Percentiles rank a stretch among this genome's conserved stretches.
phyloP scores from a whole-genome alignment of 352 stramenopile genomes.

The Pythium coloratum region DNA sequence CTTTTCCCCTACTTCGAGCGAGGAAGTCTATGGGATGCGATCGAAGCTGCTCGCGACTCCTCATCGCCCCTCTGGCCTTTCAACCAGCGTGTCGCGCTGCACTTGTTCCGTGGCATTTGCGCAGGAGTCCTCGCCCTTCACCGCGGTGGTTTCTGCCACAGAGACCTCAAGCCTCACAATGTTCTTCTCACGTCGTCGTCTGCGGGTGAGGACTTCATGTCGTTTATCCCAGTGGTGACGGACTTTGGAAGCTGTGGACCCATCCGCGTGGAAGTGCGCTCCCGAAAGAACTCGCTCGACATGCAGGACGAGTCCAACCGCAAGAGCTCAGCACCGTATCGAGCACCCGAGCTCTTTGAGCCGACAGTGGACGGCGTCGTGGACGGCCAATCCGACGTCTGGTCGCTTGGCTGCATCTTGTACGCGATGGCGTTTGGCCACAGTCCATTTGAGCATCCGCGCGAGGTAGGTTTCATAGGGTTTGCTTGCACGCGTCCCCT shows the following conservation, averaged over 20 bases:
- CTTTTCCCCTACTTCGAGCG: conserved; percentile 85
- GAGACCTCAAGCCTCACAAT: conserved; percentile 87
- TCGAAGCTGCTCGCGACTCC: conserved; percentile 58
- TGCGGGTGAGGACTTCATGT: conserved; percentile 61
- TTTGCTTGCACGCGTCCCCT: conserved; percentile 10
- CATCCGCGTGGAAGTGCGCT: conserved; percentile 67
- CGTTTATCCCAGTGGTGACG: conserved; percentile 80
- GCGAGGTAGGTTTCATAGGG: conserved; percentile 41
- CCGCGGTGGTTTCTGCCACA: conserved; percentile 77
- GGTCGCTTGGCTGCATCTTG: conserved; percentile 83
- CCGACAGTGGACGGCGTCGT: conserved; percentile 57
- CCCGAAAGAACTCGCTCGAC: conserved; percentile 69
- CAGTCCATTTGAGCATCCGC: conserved; percentile 78
- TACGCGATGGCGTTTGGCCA: conserved; percentile 86
- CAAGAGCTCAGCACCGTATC: conserved; percentile 83
- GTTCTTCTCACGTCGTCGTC: conserved; percentile 66
- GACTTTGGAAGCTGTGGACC: conserved; percentile 84
- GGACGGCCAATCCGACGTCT: conserved; percentile 84
- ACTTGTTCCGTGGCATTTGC: conserved; percentile 86
- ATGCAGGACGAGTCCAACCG: conserved; percentile 78
- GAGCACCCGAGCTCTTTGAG: conserved; percentile 85
- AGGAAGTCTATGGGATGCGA: conserved; percentile 79
- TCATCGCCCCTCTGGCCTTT: conserved; percentile 84
- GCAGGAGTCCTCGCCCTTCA: conserved; percentile 74
- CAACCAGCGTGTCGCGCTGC: conserved; percentile 72